Conservation (phyloP, 352 stramenopile genomes). For the Phytophthora pinifolia region DNA sequence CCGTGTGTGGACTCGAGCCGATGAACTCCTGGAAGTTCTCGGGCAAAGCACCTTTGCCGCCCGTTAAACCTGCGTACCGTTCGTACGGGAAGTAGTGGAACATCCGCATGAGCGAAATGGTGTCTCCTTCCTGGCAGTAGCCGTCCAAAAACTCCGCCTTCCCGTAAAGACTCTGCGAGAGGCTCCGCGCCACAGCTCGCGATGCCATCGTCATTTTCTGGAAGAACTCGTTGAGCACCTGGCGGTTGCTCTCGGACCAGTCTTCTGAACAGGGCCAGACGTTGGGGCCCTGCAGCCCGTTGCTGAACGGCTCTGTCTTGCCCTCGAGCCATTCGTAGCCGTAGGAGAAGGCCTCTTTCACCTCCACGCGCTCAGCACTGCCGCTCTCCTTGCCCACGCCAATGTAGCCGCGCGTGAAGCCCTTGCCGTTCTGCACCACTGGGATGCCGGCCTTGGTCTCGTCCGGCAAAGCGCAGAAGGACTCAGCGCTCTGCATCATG, state of each 20-base stretch:
- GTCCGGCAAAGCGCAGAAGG: conserved; percentile 60
- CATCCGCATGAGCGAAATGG: conserved; percentile 83
- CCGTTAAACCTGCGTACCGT: conserved; percentile 39
- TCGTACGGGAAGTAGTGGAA: conserved; percentile 88
- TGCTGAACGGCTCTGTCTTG: conserved; percentile 32
- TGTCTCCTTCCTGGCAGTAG: conserved; percentile 65
- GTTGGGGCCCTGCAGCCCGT: conserved; percentile 69
- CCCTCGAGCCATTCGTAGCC: conserved; percentile 64
- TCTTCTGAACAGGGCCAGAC: conserved; percentile 53
- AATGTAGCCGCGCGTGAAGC: conserved; percentile 82
- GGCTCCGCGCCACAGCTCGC: conserved; percentile 42
- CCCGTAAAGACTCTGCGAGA: conserved; percentile 58
- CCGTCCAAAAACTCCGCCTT: conserved; percentile 52
- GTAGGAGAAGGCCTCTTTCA: conserved; percentile 86
- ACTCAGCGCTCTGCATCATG: conserved; percentile 54
- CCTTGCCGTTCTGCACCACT: conserved; percentile 59
- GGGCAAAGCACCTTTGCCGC: conserved; percentile 21
- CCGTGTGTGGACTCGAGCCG: conserved; percentile 81
- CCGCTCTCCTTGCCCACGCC: conserved; percentile 78
- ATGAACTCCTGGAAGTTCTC: conserved; percentile 66
- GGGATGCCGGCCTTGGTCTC: conserved; percentile 56
- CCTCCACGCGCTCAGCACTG: conserved; percentile 72
- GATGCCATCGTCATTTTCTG: conserved; percentile 53
- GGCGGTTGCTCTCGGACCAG: conserved; percentile 38
- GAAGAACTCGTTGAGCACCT: conserved; percentile 61